Conservation (phyloP, 2,329 filamentous ascomycete species). For the Botrytis tulipae region DNA sequence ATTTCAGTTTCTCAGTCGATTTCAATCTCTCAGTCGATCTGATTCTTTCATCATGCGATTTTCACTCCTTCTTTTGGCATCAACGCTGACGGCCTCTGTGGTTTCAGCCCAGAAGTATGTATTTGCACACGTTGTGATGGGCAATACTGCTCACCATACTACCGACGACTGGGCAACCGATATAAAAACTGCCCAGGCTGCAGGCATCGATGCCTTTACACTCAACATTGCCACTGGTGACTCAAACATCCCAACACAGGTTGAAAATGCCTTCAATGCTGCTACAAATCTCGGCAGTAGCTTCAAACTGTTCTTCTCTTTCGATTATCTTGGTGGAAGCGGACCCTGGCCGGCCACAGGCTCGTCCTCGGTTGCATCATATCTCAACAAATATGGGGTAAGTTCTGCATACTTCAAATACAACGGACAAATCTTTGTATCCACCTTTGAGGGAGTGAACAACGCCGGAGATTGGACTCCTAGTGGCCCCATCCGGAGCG, state of each 20-base stretch:
- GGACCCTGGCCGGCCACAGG: constrained; percentile 33
- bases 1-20: not conserved
- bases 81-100: constrained; percentile 18
- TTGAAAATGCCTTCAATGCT: constrained; percentile 39
- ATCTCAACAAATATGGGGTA: constrained; percentile 37
- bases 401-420: constrained; percentile 42
- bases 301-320: constrained; percentile 39
- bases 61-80: constrained; percentile 20
- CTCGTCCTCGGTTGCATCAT: constrained; percentile 31
- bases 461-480: constrained; percentile 45
- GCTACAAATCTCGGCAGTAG: constrained; percentile 31
- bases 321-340: constrained; percentile 39
- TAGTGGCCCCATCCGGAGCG: constrained; percentile 40
- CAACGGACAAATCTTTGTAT: constrained; percentile 46
- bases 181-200: constrained; percentile 38
- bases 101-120: constrained; percentile 31
- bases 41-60: constrained; percentile 16
- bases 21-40: not conserved
- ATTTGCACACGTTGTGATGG: constrained; percentile 39
- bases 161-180: constrained; percentile 37
- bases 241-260: constrained; percentile 38
- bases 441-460: constrained; percentile 50
- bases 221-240: constrained; percentile 39
- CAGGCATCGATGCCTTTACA: constrained; percentile 42
- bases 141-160: constrained; percentile 38